These are phyloP conservation scores for Barbatosphaeria neglecta DNA, from an alignment of 495 filamentous ascomycete genomes.

Conservation along the genomic window DNA sequence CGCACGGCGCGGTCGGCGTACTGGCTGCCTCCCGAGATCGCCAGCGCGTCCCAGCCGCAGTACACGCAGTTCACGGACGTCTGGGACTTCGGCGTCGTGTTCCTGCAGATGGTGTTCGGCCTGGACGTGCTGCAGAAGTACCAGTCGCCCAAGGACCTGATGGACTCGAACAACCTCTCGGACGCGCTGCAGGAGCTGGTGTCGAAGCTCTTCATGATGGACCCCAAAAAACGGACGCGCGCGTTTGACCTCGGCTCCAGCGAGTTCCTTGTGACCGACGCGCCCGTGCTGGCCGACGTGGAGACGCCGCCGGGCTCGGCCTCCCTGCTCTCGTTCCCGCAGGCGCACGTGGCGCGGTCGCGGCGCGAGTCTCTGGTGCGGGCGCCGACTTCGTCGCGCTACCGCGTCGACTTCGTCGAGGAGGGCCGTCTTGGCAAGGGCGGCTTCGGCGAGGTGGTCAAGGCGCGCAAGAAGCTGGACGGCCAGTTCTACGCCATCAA, in stretches of 20 bases:
- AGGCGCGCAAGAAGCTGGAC: slow-evolving; percentile 87
- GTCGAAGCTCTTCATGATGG: slow-evolving; percentile 66
- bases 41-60: slow-evolving; percentile 43
- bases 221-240: slow-evolving; percentile 72
- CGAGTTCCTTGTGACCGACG: slow-evolving; percentile 65
- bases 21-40: slow-evolving; percentile 75
- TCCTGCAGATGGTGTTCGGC: slow-evolving; percentile 92
- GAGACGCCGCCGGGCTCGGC: slow-evolving; percentile 22
- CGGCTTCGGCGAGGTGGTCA: slow-evolving; percentile 95
- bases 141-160: slow-evolving; percentile 59
- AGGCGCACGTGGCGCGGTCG: slow-evolving; percentile 23
- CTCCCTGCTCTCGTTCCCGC: slow-evolving; percentile 26
- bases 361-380: slow-evolving; percentile 40
- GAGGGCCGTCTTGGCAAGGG: slow-evolving; percentile 81
- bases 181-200: slow-evolving; percentile 67
- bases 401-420: slow-evolving; percentile 80
- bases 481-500: slow-evolving; percentile 91
- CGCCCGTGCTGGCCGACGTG: slow-evolving; percentile 38
- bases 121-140: slow-evolving; percentile 63
- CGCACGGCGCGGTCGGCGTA: slow-evolving; percentile 59
- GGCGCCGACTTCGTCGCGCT: slow-evolving; percentile 49
- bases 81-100: slow-evolving; percentile 84
- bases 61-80: slow-evolving; percentile 77
- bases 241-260: slow-evolving; percentile 83
- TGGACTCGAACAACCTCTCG: slow-evolving; percentile 52